phyloP scores from a whole-genome alignment of 495 filamentous ascomycete genomes.

The Endocarpon pusillum region DNA sequence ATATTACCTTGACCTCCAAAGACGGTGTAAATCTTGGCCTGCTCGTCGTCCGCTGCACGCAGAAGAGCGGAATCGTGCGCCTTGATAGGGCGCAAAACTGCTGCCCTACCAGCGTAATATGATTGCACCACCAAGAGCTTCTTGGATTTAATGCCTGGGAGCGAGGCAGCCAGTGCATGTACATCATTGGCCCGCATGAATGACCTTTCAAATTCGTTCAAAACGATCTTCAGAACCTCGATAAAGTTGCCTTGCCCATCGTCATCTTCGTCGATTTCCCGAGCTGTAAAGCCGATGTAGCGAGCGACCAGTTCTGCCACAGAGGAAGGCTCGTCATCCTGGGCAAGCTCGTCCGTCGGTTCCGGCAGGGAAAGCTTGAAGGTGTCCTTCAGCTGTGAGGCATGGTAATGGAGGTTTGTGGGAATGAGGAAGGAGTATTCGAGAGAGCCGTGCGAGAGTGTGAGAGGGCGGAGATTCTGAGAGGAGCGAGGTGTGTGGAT shows the following conservation, averaged over 20 bases:
- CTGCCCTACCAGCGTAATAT: slow-evolving; percentile 81
- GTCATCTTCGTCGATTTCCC: slow-evolving; percentile 77
- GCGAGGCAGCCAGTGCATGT: slow-evolving; percentile 66
- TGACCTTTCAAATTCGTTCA: slow-evolving; percentile 89
- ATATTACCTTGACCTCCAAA: slow-evolving; percentile 99
- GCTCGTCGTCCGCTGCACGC: slow-evolving; percentile 64
- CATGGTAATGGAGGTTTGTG: slow-evolving; percentile 87
- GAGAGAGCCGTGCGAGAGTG: slow-evolving; percentile 79
- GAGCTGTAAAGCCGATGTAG: slow-evolving; percentile 75
- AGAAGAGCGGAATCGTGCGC: slow-evolving; percentile 85
- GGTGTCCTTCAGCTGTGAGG: slow-evolving; percentile 73
- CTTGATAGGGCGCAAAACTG: slow-evolving; percentile 64
- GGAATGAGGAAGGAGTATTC: slow-evolving; percentile 90
- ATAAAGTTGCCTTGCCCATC: slow-evolving; percentile 72
- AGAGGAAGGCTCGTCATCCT: slow-evolving; percentile 95
- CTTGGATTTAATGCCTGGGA: slow-evolving; percentile 79
- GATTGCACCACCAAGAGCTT: slow-evolving; percentile 70
- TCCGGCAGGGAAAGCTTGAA: slow-evolving; percentile 71
- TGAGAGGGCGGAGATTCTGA: slow-evolving; percentile 75
- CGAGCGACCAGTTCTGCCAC: slow-evolving; percentile 76
- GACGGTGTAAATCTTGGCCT: slow-evolving; percentile 70
- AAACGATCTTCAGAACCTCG: slow-evolving; percentile 71
- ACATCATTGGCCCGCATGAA: slow-evolving; percentile 94
- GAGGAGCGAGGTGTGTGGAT: slow-evolving; percentile 86
- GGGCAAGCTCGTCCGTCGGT: slow-evolving; percentile 89